Conservation (phyloP, 2,329 filamentous ascomycete genomes). For the Neobulgaria alba region DNA sequence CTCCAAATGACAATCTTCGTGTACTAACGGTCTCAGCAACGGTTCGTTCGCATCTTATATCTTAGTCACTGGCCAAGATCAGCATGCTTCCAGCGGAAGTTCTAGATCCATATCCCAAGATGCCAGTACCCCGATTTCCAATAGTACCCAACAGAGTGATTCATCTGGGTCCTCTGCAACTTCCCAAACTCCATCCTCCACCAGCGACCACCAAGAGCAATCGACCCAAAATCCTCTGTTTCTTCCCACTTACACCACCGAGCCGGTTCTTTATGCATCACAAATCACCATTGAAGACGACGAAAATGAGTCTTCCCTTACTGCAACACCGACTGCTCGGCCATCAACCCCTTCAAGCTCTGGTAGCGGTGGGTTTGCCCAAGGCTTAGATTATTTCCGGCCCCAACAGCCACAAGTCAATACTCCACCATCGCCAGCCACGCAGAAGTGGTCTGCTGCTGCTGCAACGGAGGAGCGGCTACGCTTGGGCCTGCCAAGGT, state of each 20-base stretch:
- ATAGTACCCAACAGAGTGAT: too few relatives aligned
- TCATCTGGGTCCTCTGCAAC: too few relatives aligned
- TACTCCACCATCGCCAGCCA: not conserved
- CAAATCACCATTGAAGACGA: not conserved
- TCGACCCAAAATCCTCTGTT: not conserved
- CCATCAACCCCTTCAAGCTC: not conserved
- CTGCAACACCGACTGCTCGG: too few relatives aligned
- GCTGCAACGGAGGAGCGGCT: conserved; percentile 8
- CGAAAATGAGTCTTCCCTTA: not conserved
- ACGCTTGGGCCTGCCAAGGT: conserved; percentile 7
- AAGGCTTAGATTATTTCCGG: not conserved
- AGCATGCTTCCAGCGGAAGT: too few relatives aligned
- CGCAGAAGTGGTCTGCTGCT: conserved; percentile 1
- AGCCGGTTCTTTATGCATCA: not conserved
- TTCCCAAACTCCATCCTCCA: too few relatives aligned
- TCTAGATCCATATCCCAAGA: too few relatives aligned
- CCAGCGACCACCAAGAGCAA: not conserved
- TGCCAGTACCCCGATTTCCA: too few relatives aligned
- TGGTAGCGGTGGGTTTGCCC: not conserved
- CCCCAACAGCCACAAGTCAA: not conserved
- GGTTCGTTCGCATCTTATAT: too few relatives aligned
- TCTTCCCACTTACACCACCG: not conserved
- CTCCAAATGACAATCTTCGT: too few relatives aligned
- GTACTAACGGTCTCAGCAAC: too few relatives aligned
- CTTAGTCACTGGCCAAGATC: too few relatives aligned